phyloP scores from a whole-genome alignment of 2,329 filamentous ascomycete genomes.

The Scleromitrula shiraiana region DNA sequence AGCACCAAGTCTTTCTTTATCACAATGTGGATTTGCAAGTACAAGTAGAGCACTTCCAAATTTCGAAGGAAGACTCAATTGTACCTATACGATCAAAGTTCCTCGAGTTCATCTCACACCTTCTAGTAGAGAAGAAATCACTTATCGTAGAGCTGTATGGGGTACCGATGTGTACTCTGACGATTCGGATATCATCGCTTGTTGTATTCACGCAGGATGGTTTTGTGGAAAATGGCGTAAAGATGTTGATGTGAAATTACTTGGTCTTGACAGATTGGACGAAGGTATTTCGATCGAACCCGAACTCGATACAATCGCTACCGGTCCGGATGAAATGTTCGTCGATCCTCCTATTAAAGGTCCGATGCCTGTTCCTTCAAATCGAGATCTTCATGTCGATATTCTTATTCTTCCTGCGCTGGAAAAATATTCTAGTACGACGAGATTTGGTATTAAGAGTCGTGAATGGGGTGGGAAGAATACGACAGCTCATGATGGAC shows the following conservation, averaged over 20 bases:
- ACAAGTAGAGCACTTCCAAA: slow-evolving; percentile 49
- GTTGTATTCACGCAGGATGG: slow-evolving; percentile 89
- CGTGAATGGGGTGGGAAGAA: slow-evolving; percentile 62
- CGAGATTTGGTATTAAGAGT: slow-evolving; percentile 73
- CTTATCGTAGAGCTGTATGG: slow-evolving; percentile 73
- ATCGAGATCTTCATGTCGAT: slow-evolving; percentile 80
- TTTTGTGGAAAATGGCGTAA: slow-evolving; percentile 82
- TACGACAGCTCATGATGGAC: slow-evolving; percentile 35
- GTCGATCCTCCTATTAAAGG: slow-evolving; percentile 48
- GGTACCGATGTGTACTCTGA: slow-evolving; percentile 93
- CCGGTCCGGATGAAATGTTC: slow-evolving; percentile 28
- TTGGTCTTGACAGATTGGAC: slow-evolving; percentile 45
- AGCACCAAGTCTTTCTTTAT: slow-evolving; percentile 34
- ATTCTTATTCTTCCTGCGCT: slow-evolving; percentile 74
- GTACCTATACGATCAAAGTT: slow-evolving; percentile 81
- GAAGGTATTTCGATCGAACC: slow-evolving; percentile 10
- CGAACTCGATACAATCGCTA: not conserved
- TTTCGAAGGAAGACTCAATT: slow-evolving; percentile 68
- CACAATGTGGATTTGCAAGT: slow-evolving; percentile 21
- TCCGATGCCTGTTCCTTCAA: slow-evolving; percentile 55
- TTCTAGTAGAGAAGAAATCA: slow-evolving; percentile 72
- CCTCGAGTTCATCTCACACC: slow-evolving; percentile 68
- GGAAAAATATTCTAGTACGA: slow-evolving; percentile 65
- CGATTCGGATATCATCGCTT: slow-evolving; percentile 87
- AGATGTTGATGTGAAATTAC: slow-evolving; percentile 61